Base-by-base conservation (phyloP, 305 asterid genomes). In the Coffea humblotiana region DNA sequence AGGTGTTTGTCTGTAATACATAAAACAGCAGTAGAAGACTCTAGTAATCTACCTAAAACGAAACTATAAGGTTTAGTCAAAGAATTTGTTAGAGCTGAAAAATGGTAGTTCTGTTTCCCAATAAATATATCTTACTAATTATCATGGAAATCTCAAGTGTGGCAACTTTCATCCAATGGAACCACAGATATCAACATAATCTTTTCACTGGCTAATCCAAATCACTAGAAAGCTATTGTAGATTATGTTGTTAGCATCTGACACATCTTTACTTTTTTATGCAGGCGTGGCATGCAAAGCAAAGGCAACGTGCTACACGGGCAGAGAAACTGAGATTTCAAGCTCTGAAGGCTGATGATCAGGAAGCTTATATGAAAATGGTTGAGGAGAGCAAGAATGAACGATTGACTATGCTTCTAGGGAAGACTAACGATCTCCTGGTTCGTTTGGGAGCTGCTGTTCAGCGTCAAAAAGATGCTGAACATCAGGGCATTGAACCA, bases 351-450 rank as follows among this genome's bases (percentile, higher is more conserved):
- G 94, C 98, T 61, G 99, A 93, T 85, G 99, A 96, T 88, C 99
- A 94, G 86, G 99, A 96, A 91, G 99, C 99, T 83, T 96, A 96
- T 88, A 91, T 93, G 98, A 96, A 92, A 89, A 91, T 94, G 98
- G 99, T 94, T 72, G 98, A 96, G 88, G 99, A 96, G 90, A 96
- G 99, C 90, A 94, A 96, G 86, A 96, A 94, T 64, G 99, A 94
- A 81, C 89, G 98, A 81, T 83, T 96, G 88, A 96, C 97, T 27
- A 92, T 92, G 99, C 98, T 96, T 87, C 92, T 96, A 29, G 98
- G 97, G 77, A 96, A 96, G 89, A 96, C 99, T 49, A 94, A 96
- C 74, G 98, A 96, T 54, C 97, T 96, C n/a, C 88, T 96, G 54
- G 98, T 89, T 85, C 93, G 97, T 61, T 77, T 96, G 80, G 98